Evolutionary conservation across 2,329 filamentous ascomycete genomes (phyloP), one percentile per base, ranked within the genome.

Genomic region (Pseudocercospora eumusae): DNA sequence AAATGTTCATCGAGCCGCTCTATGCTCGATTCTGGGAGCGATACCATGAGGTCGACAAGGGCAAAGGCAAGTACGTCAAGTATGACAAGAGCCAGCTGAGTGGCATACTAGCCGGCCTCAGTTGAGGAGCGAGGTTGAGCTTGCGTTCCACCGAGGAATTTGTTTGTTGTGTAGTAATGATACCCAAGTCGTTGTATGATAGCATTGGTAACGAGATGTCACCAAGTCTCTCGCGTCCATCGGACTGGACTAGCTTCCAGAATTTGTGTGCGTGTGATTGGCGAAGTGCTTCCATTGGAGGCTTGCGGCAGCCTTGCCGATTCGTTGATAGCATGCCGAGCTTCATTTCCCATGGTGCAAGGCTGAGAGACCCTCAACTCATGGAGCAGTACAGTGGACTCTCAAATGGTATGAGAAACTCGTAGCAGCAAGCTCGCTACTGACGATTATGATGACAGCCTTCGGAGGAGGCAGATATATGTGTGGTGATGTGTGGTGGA

Each of bases 21-120:
- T 99, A 99, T 79, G 90, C 89, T 65, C 85, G 95, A 50, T 99
- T 99, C 78, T 98, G 92, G 87, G 95, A 98, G 77, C 86, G 93
- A 27, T 99, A 99, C 75, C 93, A 97, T 75, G 95, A 98, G 78
- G 88, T 98, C 67, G 93, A 98, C 78, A 97, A 96, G 81, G 95
- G 95, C 63, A 96, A 93, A 79, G 93, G 93, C 69, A 99, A 99
- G 78, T 96, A 98, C 77, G 92, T 96, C 75, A 97, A 96, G 80
- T 98, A 96, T 75, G 93, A 97, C 80, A 97, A 97, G 81, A 82
- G 83, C 44, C 85, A 87, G 53, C 88, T 99, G 71, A 86, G 89
- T 52, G 85, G 85, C 21, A 78, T 83, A 63, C 74, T 88, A 71
- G 79, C 82, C 4, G 61, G 56, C 2, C 52, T 67, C 7, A 64